These are phyloP conservation scores for Termitomyces sp. DNA, from an alignment of 768 basidiomycete genomes.

Conservation along the genomic window DNA sequence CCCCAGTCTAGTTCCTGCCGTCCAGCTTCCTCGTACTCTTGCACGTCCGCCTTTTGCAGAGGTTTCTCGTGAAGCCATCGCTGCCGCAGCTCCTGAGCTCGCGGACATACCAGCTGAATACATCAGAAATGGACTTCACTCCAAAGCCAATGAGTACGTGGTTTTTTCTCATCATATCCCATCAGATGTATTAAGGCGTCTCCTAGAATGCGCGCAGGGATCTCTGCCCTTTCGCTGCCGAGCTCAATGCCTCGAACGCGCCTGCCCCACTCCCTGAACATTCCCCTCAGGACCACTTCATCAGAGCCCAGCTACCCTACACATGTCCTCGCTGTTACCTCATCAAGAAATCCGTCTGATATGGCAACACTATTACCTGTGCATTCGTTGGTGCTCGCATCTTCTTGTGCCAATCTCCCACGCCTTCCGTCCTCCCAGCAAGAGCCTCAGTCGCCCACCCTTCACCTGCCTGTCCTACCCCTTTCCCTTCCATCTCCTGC, in stretches of 20 bases:
- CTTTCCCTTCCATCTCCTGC: slow-evolving; percentile 70
- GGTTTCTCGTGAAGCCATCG: slow-evolving; percentile 53
- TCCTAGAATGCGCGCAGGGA: slow-evolving; percentile 49
- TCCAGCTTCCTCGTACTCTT: slow-evolving; percentile 72
- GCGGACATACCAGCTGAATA: slow-evolving; percentile 62
- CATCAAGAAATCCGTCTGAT: slow-evolving; percentile 39
- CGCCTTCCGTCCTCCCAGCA: slow-evolving; percentile 36
- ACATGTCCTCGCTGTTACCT: slow-evolving; percentile 51
- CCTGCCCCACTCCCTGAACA: slow-evolving; percentile 53
- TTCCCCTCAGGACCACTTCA: slow-evolving; percentile 31
- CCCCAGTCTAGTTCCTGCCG: slow-evolving; percentile 21
- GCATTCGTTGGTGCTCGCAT: slow-evolving; percentile 58
- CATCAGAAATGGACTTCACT: slow-evolving; percentile 55
- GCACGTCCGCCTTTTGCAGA: slow-evolving; percentile 55
- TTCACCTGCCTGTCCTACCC: slow-evolving; percentile 64
- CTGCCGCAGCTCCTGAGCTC: slow-evolving; percentile 65
- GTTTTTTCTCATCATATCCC: slow-evolving; percentile 11
- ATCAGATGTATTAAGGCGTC: slow-evolving; percentile 10
- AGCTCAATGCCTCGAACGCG: slow-evolving; percentile 62
- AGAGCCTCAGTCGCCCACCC: slow-evolving; percentile 19
- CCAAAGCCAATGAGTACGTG: slow-evolving; percentile 39
- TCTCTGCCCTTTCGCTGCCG: slow-evolving; percentile 54
- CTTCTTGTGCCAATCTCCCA: slow-evolving; percentile 55
- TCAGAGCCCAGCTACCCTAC: slow-evolving; percentile 39
- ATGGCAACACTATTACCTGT: slow-evolving; percentile 50